Conservation (phyloP, 805 yeast genomes). For the Grigorovia humatica region DNA sequence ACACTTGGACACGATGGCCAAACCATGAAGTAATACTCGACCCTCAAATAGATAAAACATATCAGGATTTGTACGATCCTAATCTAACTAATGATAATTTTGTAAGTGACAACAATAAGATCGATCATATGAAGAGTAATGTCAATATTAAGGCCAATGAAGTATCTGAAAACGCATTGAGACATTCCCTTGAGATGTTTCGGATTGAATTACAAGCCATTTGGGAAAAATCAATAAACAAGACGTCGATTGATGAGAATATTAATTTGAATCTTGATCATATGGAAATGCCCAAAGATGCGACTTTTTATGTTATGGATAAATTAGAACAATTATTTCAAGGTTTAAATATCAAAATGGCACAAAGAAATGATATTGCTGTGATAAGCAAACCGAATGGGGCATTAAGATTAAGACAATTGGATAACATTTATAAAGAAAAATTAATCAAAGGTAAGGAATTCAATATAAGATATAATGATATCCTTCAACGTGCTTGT, state of each 20-base stretch:
- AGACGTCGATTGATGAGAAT: conserved; percentile 9
- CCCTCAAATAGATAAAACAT: conserved; percentile 19
- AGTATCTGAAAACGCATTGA: conserved; percentile 16
- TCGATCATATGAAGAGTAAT: neutral
- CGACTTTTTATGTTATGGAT: conserved; percentile 12
- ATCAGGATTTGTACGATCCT: conserved; percentile 11
- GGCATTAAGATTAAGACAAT: neutral
- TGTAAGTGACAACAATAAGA: neutral
- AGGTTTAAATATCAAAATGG: conserved; percentile 19
- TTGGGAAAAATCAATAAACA: conserved; percentile 19
- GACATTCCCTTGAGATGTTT: conserved; percentile 19
- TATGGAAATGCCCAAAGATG: conserved; percentile 13
- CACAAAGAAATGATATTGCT: conserved; percentile 15
- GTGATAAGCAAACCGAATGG: neutral
- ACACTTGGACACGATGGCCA: conserved; percentile 56
- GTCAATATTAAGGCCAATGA: conserved; percentile 12
- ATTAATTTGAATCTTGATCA: conserved; percentile 17
- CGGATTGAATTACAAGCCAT: conserved; percentile 19
- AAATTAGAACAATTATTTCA: conserved; percentile 22
- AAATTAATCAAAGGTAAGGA: conserved; percentile 6
- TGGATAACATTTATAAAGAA: neutral
- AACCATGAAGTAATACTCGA: conserved; percentile 24
- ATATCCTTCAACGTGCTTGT: conserved; percentile 21
- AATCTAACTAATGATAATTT: neutral
- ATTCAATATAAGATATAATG: conserved; percentile 17